Evolutionary conservation across 2,329 filamentous ascomycete species (phyloP).

Genomic region (Sporothrix humicola): DNA sequence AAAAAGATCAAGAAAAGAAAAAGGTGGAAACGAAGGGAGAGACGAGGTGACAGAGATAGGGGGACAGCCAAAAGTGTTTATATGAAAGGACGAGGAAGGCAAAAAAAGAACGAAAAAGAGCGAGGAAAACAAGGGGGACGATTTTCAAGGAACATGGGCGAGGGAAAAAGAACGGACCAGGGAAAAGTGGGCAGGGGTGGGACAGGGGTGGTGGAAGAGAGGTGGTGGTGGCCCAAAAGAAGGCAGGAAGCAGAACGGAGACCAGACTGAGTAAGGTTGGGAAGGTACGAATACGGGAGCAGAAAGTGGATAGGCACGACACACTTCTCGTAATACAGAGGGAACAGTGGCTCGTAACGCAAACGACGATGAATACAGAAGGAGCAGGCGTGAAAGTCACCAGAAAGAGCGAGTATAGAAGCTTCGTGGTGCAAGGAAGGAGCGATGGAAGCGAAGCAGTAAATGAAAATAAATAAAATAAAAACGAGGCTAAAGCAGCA

Average conservation of each 20-base stretch:
- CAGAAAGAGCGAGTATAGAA: not conserved
- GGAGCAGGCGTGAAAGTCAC: not conserved
- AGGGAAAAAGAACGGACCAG: conserved; percentile 26
- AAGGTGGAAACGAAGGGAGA: conserved; percentile 8
- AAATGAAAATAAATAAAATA: conserved; percentile 15
- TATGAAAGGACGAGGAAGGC: conserved; percentile 19
- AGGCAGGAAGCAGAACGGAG: not conserved
- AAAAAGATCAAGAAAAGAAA: not conserved
- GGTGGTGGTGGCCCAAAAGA: not conserved
- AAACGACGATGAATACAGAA: not conserved
- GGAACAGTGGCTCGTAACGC: conserved; percentile 14
- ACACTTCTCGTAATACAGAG: not conserved
- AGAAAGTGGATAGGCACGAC: not conserved
- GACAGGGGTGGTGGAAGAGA: conserved; percentile 19
- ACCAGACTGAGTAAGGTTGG: conserved; percentile 14
- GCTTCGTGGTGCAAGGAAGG: conserved; percentile 11
- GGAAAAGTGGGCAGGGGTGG: conserved; percentile 29
- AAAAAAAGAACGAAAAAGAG: conserved; percentile 11
- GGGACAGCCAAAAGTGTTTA: conserved; percentile 30
- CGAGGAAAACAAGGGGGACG: conserved; percentile 23
- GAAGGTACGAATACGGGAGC: conserved; percentile 23
- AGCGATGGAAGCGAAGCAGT: conserved; percentile 17
- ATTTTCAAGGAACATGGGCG: conserved; percentile 28
- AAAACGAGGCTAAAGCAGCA: not conserved
- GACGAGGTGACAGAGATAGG: conserved; percentile 4